These are phyloP conservation scores for Lipomyces anomalus DNA, from an alignment of 805 yeast species.

Conservation along the genomic window DNA sequence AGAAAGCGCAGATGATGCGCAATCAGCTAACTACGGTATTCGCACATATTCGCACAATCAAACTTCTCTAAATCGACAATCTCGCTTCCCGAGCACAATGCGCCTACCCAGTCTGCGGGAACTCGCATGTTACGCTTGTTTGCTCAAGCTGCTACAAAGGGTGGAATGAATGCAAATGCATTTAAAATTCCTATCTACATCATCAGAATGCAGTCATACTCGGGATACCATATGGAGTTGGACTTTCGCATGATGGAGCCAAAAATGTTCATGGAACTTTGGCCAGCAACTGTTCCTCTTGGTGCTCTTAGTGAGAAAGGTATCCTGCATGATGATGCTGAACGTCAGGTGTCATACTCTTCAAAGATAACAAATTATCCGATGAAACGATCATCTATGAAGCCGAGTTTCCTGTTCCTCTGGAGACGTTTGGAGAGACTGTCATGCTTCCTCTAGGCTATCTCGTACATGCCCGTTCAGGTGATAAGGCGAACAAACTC, in stretches of 20 bases:
- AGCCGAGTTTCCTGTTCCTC: conserved; percentile 12
- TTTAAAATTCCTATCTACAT: conserved; percentile 1
- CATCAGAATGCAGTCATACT: conserved; percentile 4
- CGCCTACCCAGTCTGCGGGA: conserved; percentile 14
- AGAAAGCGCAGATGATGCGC: conserved; percentile 16
- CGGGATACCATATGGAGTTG: conserved; percentile 13
- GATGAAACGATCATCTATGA: conserved; percentile 12
- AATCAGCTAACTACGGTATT: conserved; percentile 10
- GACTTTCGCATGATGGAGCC: conserved; percentile 3
- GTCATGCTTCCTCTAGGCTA: conserved; percentile 10
- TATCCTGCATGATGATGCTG: conserved; percentile 10
- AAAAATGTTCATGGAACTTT: conserved; percentile 1
- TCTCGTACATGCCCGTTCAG: conserved; percentile 24
- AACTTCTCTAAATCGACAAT: conserved; percentile 13
- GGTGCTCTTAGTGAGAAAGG: conserved; percentile 13
- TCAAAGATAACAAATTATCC: background rate
- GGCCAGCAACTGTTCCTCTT: conserved; percentile 18
- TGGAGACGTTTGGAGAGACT: conserved; percentile 18
- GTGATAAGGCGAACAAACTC: conserved; percentile 23
- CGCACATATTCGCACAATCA: conserved; percentile 6
- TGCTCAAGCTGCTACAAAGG: background rate
- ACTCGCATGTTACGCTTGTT: conserved; percentile 15
- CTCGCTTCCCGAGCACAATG: conserved; percentile 17
- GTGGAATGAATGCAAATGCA: background rate
- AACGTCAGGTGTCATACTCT: conserved; percentile 4